A percentile compares a stretch with the other conserved stretches of the same genome.
Conservation (phyloP, 2,329 filamentous ascomycete species). For the Clarireedia paspali region DNA sequence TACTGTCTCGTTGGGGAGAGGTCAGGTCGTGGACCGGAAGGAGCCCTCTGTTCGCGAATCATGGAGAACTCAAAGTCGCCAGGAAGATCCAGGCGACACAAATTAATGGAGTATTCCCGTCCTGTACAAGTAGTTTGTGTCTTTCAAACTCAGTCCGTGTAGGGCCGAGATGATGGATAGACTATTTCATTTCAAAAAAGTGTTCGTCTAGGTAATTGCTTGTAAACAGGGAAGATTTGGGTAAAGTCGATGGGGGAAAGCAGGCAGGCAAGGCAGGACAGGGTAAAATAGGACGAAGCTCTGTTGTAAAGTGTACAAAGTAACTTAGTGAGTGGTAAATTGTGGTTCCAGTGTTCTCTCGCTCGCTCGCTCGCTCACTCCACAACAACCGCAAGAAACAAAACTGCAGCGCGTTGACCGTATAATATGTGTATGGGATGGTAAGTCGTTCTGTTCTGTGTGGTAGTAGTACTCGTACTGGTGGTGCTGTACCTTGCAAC, state of each 20-base stretch:
- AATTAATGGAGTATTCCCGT: slow-evolving; percentile 11
- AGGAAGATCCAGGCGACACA: slow-evolving; percentile 17
- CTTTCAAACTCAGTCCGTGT: slow-evolving; percentile 24
- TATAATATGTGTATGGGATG: neutral
- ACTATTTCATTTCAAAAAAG: slow-evolving; percentile 27
- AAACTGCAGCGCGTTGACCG: neutral
- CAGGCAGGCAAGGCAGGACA: neutral
- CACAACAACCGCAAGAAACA: neutral
- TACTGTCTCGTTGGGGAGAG: slow-evolving; percentile 49
- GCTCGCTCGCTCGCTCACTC: too few species aligned
- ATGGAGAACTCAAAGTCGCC: slow-evolving; percentile 29
- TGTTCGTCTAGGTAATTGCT: slow-evolving; percentile 3
- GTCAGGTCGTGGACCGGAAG: slow-evolving; percentile 52
- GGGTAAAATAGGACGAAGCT: neutral
- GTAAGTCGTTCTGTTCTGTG: neutral
- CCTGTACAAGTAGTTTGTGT: slow-evolving; percentile 9
- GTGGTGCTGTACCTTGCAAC: neutral
- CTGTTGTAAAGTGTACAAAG: neutral
- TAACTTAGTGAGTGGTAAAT: too few species aligned
- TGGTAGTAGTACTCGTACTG: neutral
- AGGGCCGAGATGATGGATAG: slow-evolving; percentile 25
- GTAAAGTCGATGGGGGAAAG: neutral
- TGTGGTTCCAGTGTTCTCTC: too few species aligned
- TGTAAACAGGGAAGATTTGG: slow-evolving; percentile 7
- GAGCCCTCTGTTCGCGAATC: slow-evolving; percentile 47